Evolutionary conservation across 2,329 filamentous ascomycete genomes (phyloP).

Genomic region (Colletotrichum sansevieriae): DNA sequence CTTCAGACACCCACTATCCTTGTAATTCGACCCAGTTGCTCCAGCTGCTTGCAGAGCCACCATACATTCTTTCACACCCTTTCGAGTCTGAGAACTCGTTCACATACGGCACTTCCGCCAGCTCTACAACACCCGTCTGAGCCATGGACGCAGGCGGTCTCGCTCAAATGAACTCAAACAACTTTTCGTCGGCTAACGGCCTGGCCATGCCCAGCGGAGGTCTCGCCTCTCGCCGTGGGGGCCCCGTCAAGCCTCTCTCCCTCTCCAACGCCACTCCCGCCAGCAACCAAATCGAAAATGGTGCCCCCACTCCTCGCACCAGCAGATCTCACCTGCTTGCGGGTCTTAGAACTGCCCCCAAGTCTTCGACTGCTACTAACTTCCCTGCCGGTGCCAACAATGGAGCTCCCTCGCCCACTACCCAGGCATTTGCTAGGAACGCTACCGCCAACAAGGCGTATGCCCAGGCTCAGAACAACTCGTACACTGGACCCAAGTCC

Average conservation of each 20-base stretch:
- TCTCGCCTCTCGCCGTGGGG: constrained; percentile 86
- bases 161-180: constrained; percentile 97
- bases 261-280: constrained; percentile 80
- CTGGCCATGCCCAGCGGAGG: constrained; percentile 83
- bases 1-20: constrained; percentile 32
- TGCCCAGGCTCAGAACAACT: constrained; percentile 56
- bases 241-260: constrained; percentile 89
- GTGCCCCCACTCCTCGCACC: constrained; percentile 86
- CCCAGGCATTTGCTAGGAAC: constrained; percentile 59
- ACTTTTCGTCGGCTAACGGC: constrained; percentile 77
- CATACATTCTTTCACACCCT: constrained; percentile 35
- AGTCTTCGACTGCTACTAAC: constrained; percentile 80
- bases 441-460: constrained; percentile 61
- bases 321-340: constrained; percentile 95
- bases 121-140: constrained; percentile 50
- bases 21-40: constrained; percentile 43
- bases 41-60: constrained; percentile 34
- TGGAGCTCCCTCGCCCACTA: constrained; percentile 56
- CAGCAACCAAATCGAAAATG: constrained; percentile 72
- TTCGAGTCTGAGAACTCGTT: constrained; percentile 32
- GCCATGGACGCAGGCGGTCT: constrained; percentile 97
- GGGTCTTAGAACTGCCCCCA: constrained; percentile 92
- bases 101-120: constrained; percentile 24
- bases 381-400: constrained; percentile 75
- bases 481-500: constrained; percentile 68